Evolutionary conservation across 805 yeast genomes (phyloP), one percentile per base, ranked within the genome.

Genomic region (Sugiyamaella boreocaroliniensis): DNA sequence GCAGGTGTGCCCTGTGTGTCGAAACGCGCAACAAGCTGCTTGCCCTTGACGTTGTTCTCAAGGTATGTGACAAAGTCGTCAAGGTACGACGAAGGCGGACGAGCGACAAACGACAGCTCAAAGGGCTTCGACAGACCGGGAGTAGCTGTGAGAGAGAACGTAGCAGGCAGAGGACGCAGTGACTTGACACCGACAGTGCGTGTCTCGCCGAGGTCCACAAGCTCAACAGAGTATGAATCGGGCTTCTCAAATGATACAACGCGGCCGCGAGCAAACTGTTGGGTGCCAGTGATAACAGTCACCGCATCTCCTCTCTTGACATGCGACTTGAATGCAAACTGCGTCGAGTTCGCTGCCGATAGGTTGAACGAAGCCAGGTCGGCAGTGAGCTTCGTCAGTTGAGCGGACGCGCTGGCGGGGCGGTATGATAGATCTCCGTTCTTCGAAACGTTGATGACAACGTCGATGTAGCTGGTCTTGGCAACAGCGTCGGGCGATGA

Each of bases 81-180:
- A 49, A 75, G 70, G 65, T 80, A 83, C 57, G 80, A 83, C 37
- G 81, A 80, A 2, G 88, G 86, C 4, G 90, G 88, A 47, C 78
- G 69, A 53, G 69, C 73, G 45, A 85, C 66, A 60, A 76, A 74
- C 19, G 82, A 77, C 58, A 85, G 72, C 49, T 66, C 71, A 29
- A 77, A 75, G n/a, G 77, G 70, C 60, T 75, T 80, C 12, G 84
- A 83, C 63, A 82, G 83, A 11, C 79, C 72, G 44, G 82, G 77
- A 45, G 67, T 66, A 1, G 67, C 58, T 8, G 69, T 53, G 26
- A 68, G 50, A 4, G 70, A 68, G 63, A 76, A 81, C 60, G 76
- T 76, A 34, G 73, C 51, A 14, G 89, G 85, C 50, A 85, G 71
- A 2, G 71, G 70, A 54, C 84, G 69, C 55, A 85, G 68, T 16